Percentiles rank a stretch among this genome's conserved stretches.
Evolutionary conservation across 169 alveolate genomes (phyloP).

Genomic region (Cyclospora cayetanensis): DNA sequence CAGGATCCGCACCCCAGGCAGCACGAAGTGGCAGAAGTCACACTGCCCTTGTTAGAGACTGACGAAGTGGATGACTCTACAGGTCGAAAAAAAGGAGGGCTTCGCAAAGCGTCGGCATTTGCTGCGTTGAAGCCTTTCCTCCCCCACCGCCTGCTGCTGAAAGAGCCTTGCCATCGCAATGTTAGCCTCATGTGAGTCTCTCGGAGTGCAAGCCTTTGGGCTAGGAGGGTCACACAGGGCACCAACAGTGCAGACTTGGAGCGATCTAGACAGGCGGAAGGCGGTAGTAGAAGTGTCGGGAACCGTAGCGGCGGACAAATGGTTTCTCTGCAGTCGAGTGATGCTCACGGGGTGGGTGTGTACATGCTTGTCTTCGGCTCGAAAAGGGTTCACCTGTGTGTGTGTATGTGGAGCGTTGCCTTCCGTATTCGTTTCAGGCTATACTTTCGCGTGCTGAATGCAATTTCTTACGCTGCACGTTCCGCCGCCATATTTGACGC

Average conservation of each 20-base stretch:
- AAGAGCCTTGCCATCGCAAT: neutral
- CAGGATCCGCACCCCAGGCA: neutral
- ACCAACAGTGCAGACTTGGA: too few species aligned
- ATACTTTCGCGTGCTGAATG: slow-evolving; percentile 39
- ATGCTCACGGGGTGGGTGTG: too few species aligned
- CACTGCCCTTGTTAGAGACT: neutral
- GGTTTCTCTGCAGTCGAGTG: too few species aligned
- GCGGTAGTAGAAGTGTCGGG: too few species aligned
- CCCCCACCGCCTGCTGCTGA: neutral
- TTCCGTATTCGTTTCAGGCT: slow-evolving; percentile 41
- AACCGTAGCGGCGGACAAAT: too few species aligned
- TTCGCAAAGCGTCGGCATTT: too few species aligned
- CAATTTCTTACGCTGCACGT: slow-evolving; percentile 51
- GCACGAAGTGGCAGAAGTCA: neutral
- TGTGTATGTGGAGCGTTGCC: neutral
- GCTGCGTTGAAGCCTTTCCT: neutral
- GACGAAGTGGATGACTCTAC: neutral
- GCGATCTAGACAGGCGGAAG: too few species aligned
- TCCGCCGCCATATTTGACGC: slow-evolving; percentile 63
- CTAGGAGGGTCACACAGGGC: too few species aligned
- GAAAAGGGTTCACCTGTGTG: neutral
- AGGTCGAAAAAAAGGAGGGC: neutral
- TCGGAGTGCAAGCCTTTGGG: too few species aligned
- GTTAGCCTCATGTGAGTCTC: neutral
- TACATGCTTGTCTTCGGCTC: neutral